Evolutionary conservation across 352 stramenopile genomes (phyloP), one percentile per base, ranked within the genome.

Genomic region (Phytopythium oedochilum): DNA sequence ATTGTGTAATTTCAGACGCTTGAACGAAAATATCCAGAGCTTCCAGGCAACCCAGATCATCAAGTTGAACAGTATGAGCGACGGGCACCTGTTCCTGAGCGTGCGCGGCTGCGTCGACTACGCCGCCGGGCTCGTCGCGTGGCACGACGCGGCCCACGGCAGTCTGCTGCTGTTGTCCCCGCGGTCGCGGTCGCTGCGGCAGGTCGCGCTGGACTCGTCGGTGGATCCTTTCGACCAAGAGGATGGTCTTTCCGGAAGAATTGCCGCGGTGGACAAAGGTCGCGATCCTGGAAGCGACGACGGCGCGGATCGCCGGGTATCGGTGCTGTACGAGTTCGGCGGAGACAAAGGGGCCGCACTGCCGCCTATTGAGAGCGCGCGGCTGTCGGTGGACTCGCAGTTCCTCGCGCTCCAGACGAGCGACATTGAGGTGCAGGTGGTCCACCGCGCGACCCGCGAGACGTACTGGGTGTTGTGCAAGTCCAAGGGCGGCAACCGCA

Each of bases 391-490:
- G 2, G 80, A 91, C 48, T 53, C 57, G 0, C 68, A 88, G 48
- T 92, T 83, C 39, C 59, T 94, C 26, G 82, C 79, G 7, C 61
- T 94, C 39, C 84, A 94, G 59, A 85, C 73, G 50, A 92, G 78
- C 57, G 84, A 94, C 53, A 83, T 92, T 39, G 82, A 94, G 59
- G 79, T 94, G 34, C 78, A 92, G 46, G 65, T 94, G 48, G 22
- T 91, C 9, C 67, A 75, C 28, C 59, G 74, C 22, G 39, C 57
- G 23, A 82, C 79, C 10, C 42, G 70, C 3, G 60, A 75, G 46
- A 76, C 58, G 18, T 87, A 78, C 59, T 92, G 78, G 76, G 68
- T 94, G 31, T 55, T 91, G 48, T 92, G 82, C 68, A 83, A 75
- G 43, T 66, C 78, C 55, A 88, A 84, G 45, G 62, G 61, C 8